phyloP scores from a whole-genome alignment of 2,329 filamentous ascomycete genomes.

The Penicillium digitatum region DNA sequence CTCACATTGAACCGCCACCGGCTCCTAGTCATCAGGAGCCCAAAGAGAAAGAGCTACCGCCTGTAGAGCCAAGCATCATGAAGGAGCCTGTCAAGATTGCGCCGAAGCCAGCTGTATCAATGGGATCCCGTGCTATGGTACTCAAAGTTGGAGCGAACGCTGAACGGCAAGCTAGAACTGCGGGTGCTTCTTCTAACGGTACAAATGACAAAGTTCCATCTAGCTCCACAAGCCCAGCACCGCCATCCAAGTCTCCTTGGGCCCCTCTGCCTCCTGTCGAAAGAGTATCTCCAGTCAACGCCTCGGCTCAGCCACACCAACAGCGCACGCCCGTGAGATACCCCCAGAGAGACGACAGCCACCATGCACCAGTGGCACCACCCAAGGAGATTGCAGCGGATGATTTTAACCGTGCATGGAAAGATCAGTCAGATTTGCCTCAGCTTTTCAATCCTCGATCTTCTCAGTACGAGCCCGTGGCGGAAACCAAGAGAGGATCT shows the following conservation, averaged over 20 bases:
- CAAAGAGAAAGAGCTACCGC: slow-evolving; percentile 24
- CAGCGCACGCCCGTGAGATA: slow-evolving; percentile 55
- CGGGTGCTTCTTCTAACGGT: slow-evolving; percentile 47
- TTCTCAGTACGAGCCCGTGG: slow-evolving; percentile 84
- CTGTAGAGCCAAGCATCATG: slow-evolving; percentile 7
- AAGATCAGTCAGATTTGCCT: slow-evolving; percentile 61
- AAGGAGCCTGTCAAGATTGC: slow-evolving; percentile 29
- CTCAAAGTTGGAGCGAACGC: slow-evolving; percentile 47
- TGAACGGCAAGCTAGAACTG: slow-evolving; percentile 45
- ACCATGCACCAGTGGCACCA: slow-evolving; percentile 45
- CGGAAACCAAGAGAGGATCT: slow-evolving; percentile 67
- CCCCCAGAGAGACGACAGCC: slow-evolving; percentile 53
- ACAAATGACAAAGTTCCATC: slow-evolving; percentile 52
- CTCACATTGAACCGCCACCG: slow-evolving; percentile 25
- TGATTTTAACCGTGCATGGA: slow-evolving; percentile 84
- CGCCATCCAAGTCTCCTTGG: slow-evolving; percentile 86
- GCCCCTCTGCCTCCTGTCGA: slow-evolving; percentile 80
- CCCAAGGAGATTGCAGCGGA: slow-evolving; percentile 88
- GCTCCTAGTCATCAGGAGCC: slow-evolving; percentile 22
- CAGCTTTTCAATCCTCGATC: slow-evolving; percentile 94
- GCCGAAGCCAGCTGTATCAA: slow-evolving; percentile 41
- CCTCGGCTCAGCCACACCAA: slow-evolving; percentile 40
- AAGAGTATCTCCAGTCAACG: slow-evolving; percentile 67
- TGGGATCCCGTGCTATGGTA: slow-evolving; percentile 50
- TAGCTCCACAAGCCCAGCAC: slow-evolving; percentile 43